These are phyloP conservation scores for Metschnikowia kofuensis DNA, from an alignment of 805 yeast genomes.

Conservation along the genomic window DNA sequence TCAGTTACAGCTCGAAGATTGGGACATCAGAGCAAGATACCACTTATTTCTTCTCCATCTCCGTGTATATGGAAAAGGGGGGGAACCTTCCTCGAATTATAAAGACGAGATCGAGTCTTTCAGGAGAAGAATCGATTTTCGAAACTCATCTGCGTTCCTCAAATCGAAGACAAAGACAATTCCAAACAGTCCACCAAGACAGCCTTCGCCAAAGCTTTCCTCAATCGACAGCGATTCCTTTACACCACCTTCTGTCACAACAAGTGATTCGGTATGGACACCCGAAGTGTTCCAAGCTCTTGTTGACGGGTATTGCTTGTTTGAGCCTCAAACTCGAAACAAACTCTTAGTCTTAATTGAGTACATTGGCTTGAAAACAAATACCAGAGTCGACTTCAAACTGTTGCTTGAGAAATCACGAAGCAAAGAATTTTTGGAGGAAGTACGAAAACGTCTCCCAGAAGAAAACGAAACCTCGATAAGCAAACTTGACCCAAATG, in stretches of 20 bases:
- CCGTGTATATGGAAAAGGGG: slow-evolving; percentile 13
- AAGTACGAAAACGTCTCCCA: not conserved
- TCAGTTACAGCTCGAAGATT: slow-evolving; percentile 10
- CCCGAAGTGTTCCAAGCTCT: slow-evolving; percentile 9
- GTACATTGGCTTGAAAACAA: slow-evolving; percentile 3
- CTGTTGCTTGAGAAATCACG: slow-evolving; percentile 1
- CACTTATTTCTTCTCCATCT: slow-evolving; percentile 15
- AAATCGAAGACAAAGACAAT: not conserved
- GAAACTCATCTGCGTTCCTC: not conserved
- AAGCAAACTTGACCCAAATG: not conserved
- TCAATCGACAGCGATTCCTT: not conserved
- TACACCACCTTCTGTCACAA: no score
- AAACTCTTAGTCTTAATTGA: slow-evolving; percentile 1
- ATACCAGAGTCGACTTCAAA: not conserved
- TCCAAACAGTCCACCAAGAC: not conserved
- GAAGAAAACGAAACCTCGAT: not conserved
- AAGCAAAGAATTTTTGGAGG: slow-evolving; percentile 2
- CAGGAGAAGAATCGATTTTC: slow-evolving; percentile 1
- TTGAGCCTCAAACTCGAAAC: slow-evolving; percentile 5
- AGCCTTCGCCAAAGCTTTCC: not conserved
- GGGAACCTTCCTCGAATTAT: slow-evolving; percentile 17
- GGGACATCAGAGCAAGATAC: slow-evolving; percentile 18
- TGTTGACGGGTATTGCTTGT: slow-evolving; percentile 8
- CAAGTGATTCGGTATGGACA: slow-evolving; percentile 7
- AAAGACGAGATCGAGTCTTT: slow-evolving; percentile 9